These are phyloP conservation scores for Coemansia sp. DNA, from an alignment of 192 early-diverging fungal species.

Conservation along the genomic window DNA sequence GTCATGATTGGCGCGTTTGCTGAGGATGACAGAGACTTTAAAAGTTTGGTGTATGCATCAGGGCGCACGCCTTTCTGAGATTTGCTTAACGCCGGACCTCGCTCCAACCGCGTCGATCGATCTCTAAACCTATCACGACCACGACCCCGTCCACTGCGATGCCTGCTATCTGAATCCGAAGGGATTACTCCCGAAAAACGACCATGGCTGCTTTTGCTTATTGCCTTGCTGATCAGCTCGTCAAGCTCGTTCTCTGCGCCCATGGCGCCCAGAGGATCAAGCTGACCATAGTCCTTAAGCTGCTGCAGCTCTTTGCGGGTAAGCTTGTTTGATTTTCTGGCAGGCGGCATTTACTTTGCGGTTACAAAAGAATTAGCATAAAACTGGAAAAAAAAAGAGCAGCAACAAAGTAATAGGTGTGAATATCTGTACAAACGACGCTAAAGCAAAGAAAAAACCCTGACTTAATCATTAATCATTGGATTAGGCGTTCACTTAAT, in stretches of 20 bases:
- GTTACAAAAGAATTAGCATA: background rate
- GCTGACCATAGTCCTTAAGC: conserved; percentile 71
- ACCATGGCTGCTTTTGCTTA: conserved; percentile 34
- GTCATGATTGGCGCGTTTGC: background rate
- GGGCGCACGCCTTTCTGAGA: conserved; percentile 9
- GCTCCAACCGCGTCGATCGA: background rate
- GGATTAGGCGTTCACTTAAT: background rate
- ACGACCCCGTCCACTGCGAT: conserved; percentile 1
- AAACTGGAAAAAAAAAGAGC: background rate
- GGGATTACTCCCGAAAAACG: conserved; percentile 19
- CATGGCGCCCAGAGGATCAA: conserved; percentile 47
- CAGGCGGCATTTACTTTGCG: conserved; percentile 31
- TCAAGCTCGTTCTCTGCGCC: conserved; percentile 39
- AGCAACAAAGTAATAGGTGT: background rate
- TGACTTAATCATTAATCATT: background rate
- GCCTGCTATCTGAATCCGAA: background rate
- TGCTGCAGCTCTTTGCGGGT: conserved; percentile 53
- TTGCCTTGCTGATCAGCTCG: conserved; percentile 44
- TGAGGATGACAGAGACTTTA: conserved; percentile 24
- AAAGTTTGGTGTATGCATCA: conserved; percentile 38
- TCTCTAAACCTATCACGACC: background rate
- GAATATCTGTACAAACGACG: too few species aligned
- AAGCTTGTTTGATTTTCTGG: conserved; percentile 39
- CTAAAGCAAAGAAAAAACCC: background rate
- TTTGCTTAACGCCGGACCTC: conserved; percentile 1